These are phyloP conservation scores for Mycena maculata DNA, from an alignment of 768 basidiomycete species.

Conservation along the genomic window DNA sequence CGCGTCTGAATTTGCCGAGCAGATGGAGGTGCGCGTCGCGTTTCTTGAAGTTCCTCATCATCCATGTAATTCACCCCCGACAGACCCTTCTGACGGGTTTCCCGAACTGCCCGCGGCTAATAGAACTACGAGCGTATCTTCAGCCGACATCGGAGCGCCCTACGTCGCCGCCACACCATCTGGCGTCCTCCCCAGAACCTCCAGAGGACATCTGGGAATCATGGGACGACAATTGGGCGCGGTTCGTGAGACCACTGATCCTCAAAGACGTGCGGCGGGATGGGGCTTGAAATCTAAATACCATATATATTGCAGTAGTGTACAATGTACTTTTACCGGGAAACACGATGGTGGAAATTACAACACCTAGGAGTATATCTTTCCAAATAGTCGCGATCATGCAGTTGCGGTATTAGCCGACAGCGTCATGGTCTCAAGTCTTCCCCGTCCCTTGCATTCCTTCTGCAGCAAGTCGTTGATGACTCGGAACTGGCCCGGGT, in stretches of 20 bases:
- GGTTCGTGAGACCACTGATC: conserved; percentile 70
- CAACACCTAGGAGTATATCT: conserved; percentile 6
- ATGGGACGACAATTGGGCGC: conserved; percentile 91
- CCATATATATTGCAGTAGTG: conserved; percentile 17
- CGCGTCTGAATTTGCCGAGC: conserved; percentile 74
- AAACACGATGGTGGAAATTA: neutral
- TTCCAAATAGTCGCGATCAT: neutral
- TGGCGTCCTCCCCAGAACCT: conserved; percentile 37
- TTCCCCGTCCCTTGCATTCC: conserved; percentile 88
- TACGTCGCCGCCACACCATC: conserved; percentile 36
- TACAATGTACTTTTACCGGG: conserved; percentile 3
- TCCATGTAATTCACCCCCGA: neutral
- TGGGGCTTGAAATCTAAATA: neutral
- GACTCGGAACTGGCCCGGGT: conserved; percentile 90
- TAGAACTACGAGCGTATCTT: conserved; percentile 64
- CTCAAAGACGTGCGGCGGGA: conserved; percentile 47
- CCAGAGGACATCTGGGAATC: conserved; percentile 41
- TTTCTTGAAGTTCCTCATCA: neutral
- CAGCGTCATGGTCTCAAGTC: conserved; percentile 85
- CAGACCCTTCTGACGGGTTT: conserved; percentile 72
- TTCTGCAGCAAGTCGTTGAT: conserved; percentile 92
- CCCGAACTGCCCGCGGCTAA: conserved; percentile 65
- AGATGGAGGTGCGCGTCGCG: conserved; percentile 68
- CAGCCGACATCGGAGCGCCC: conserved; percentile 42
- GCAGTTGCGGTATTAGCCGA: conserved; percentile 63